Base-by-base conservation (phyloP, 2,329 filamentous ascomycete genomes). In the Fusarium pseudograminearum region DNA sequence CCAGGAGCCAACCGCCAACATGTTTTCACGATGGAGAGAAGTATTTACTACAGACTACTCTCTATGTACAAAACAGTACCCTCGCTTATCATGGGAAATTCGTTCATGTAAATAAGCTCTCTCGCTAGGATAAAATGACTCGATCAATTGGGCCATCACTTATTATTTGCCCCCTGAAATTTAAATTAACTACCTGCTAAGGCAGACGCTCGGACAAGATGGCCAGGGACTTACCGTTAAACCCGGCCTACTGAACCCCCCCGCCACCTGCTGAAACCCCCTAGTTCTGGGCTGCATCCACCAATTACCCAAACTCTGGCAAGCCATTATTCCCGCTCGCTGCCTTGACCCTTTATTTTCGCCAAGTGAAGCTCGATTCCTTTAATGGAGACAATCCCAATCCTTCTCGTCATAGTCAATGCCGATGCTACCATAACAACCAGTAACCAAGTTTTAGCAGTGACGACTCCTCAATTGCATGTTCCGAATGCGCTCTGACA, bases 401-500 rank as follows among this genome's bases (percentile, higher is more conserved):
- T 52, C 46, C 40, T 51, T 18, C 30, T 31, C 26, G 33, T 34
- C 57, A 28, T 45, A 38, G 24, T 15, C n/a, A 31, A 16, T 24
- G 40, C 40, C 40, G 40, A 51, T 50, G n/a, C 31, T 50, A 50
- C 31, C 15, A 20, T 14, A 36, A 50, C 22, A 28, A 28, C 26
- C 46, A 36, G 10, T 5, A n/a, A 36, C n/a, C n/a, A 40, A 22
- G 18, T 38, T 38, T n/a, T 38, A 6, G 18, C 18, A 38, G 18
- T 38, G 18, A 38, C 14, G 10, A 26, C 41, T 24, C 16, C 41
- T 24, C 16, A 60, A 52, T 41, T 65, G 36, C 77, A 78, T 3
- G 66, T 75, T 5, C 77, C 78, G 47, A 70, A 79, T 12, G 50
- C 71, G 10, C 73, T 61, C 67, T 83, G 81, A 64, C 82, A 83